Evolutionary conservation across 768 basidiomycete species (phyloP).

Genomic region (Trametopsis cervina): DNA sequence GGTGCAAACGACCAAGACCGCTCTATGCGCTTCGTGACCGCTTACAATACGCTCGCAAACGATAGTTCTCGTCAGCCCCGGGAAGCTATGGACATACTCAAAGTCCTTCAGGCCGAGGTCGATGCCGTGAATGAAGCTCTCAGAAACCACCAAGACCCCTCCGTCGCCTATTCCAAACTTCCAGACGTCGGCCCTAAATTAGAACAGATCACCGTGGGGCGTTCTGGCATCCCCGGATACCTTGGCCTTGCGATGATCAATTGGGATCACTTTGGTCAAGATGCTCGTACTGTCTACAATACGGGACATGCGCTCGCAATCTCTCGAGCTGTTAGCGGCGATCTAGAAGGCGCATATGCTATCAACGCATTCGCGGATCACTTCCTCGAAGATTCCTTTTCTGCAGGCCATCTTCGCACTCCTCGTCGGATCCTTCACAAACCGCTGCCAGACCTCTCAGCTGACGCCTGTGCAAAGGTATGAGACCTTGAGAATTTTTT

Average conservation of each 20-base stretch:
- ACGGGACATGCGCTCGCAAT: constrained; percentile 1
- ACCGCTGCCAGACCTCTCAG: neutral
- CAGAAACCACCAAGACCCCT: constrained; percentile 5
- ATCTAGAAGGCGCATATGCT: constrained; percentile 6
- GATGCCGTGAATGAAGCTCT: constrained; percentile 12
- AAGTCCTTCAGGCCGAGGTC: constrained; percentile 10
- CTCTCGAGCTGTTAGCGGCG: neutral
- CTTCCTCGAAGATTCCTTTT: constrained; percentile 7
- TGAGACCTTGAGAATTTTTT: too few relatives aligned
- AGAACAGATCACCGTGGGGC: constrained; percentile 2
- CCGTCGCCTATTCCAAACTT: constrained; percentile 9
- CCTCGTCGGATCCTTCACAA: constrained; percentile 3
- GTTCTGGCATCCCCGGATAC: constrained; percentile 9
- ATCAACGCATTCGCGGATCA: constrained; percentile 9
- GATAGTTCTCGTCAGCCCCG: constrained; percentile 6
- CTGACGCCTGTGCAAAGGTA: constrained; percentile 8
- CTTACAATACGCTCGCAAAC: constrained; percentile 12
- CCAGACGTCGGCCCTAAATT: constrained; percentile 9
- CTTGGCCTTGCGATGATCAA: constrained; percentile 12
- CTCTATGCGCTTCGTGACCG: constrained; percentile 7
- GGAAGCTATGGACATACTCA: constrained; percentile 12
- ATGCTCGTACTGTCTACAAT: constrained; percentile 8
- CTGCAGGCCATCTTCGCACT: constrained; percentile 6
- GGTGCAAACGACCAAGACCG: constrained; percentile 6
- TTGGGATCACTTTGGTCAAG: constrained; percentile 10